These are phyloP conservation scores for Bipolaris bicolor DNA, from an alignment of 2,329 filamentous ascomycete species.

Conservation along the genomic window DNA sequence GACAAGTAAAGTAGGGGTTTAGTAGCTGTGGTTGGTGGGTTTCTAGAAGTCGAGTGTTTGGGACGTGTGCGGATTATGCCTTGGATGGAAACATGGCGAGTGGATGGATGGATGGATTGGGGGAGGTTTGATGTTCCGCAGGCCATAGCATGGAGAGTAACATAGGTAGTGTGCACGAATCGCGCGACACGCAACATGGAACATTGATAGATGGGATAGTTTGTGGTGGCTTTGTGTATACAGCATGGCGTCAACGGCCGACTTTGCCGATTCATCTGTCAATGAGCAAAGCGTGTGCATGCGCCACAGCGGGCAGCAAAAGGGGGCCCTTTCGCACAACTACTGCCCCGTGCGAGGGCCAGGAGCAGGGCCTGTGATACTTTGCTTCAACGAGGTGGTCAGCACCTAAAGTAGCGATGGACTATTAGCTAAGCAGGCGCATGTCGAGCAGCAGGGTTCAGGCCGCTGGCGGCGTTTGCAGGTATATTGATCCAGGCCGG, in stretches of 20 bases:
- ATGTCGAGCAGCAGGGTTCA: constrained; percentile 3
- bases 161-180: neutral
- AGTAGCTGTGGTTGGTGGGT: neutral
- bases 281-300: neutral
- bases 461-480: constrained; percentile 23
- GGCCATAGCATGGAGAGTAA: neutral
- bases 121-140: neutral
- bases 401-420: constrained; percentile 28
- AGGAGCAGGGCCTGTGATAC: constrained; percentile 18
- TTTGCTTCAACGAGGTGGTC: constrained; percentile 31
- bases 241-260: constrained; percentile 3
- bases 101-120: constrained; percentile 1
- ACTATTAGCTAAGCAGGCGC: constrained; percentile 26
- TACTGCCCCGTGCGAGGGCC: constrained; percentile 14
- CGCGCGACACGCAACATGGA: neutral
- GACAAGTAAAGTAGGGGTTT: constrained; percentile 61
- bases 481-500: constrained; percentile 25
- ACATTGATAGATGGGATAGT: neutral
- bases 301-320: constrained; percentile 16
- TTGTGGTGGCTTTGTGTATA: constrained; percentile 2
- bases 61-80: neutral
- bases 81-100: neutral
- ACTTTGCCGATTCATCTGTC: neutral
- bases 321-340: constrained; percentile 4
- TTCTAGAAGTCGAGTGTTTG: neutral